These are phyloP conservation scores for Magnusiomyces tetraspermus DNA, from an alignment of 1,139 yeast genomes.

Conservation along the genomic window DNA sequence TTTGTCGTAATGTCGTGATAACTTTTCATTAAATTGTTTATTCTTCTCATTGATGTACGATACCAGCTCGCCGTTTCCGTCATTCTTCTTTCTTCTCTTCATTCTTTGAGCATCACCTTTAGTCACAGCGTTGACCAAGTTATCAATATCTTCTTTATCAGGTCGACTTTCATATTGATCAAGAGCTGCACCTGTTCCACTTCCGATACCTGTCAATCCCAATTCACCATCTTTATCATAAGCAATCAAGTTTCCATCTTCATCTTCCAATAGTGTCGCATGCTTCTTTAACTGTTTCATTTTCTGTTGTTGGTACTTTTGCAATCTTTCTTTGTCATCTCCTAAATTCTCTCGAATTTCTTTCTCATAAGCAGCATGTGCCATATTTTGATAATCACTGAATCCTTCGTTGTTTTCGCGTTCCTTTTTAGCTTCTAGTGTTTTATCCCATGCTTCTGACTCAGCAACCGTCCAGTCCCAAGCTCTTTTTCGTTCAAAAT, in stretches of 20 bases:
- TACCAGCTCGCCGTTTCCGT: conserved; percentile 34
- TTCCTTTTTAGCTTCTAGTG: conserved; percentile 27
- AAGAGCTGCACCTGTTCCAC: conserved; percentile 14
- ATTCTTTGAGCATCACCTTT: conserved; percentile 34
- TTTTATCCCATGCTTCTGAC: conserved; percentile 55
- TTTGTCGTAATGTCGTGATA: conserved; percentile 50
- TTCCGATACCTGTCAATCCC: conserved; percentile 9
- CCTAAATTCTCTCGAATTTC: conserved; percentile 36
- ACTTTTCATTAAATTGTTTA: conserved; percentile 65
- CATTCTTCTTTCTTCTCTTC: conserved; percentile 33
- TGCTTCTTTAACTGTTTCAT: conserved; percentile 20
- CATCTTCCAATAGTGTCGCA: conserved; percentile 20
- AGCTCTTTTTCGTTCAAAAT: conserved; percentile 38
- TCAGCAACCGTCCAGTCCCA: conserved; percentile 62
- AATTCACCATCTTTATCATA: conserved; percentile 18
- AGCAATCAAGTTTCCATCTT: conserved; percentile 21
- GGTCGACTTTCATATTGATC: conserved; percentile 31
- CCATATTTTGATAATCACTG: conserved; percentile 43
- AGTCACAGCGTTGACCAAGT: conserved; percentile 35
- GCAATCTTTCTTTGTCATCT: conserved; percentile 29
- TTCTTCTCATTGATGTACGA: conserved; percentile 60
- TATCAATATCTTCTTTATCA: conserved; percentile 34
- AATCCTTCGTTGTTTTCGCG: conserved; percentile 22
- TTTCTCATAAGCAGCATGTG: conserved; percentile 46
- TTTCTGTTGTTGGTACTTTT: conserved; percentile 37